Conservation (phyloP, 2,329 filamentous ascomycete genomes). For the Elsinoe ampelina region DNA sequence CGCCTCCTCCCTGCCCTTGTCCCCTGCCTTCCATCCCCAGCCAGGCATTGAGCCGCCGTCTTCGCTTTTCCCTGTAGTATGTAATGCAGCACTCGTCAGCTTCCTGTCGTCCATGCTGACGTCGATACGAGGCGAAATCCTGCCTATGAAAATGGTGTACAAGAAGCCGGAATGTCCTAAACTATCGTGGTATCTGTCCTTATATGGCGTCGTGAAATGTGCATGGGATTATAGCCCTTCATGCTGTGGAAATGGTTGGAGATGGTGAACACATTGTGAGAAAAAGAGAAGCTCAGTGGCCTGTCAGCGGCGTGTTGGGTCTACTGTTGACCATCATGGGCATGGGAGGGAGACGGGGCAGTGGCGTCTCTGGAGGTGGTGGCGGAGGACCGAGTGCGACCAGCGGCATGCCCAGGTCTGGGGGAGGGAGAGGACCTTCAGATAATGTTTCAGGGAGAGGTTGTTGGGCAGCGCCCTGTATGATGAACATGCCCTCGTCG, state of each 20-base stretch:
- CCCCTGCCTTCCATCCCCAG: not conserved
- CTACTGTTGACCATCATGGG: not conserved
- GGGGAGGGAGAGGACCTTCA: conserved; percentile 16
- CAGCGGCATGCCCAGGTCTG: conserved; percentile 29
- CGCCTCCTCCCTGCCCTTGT: not conserved
- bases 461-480: conserved; percentile 5
- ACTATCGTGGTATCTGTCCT: not conserved
- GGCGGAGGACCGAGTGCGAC: conserved; percentile 37
- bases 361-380: conserved; percentile 37
- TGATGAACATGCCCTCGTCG: conserved; percentile 9
- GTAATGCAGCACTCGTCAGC: not conserved
- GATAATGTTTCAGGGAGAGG: conserved; percentile 5
- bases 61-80: not conserved
- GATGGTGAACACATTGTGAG: too few species aligned
- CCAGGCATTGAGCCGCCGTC: not conserved
- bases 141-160: not conserved
- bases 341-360: conserved; percentile 24
- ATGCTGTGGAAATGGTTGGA: not conserved
- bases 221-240: not conserved
- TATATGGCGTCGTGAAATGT: not conserved
- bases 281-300: not conserved
- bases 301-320: not conserved
- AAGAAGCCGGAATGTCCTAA: not conserved
- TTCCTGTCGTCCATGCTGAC: too few species aligned
- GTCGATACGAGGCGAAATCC: too few species aligned